phyloP scores from a whole-genome alignment of 106 monocot species.

The Phalaenopsis equestris region DNA sequence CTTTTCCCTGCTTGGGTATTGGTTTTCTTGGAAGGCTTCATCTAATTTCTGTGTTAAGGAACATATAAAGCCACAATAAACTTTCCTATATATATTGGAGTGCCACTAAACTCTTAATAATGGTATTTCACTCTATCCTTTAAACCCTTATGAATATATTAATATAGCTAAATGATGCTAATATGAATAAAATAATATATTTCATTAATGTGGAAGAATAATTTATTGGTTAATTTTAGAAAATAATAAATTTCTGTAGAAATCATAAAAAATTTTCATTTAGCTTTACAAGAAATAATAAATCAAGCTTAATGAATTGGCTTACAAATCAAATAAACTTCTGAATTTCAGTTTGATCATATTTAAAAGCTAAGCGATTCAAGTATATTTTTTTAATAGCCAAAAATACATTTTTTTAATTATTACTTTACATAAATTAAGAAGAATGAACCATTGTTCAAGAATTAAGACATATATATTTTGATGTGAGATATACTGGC shows the following conservation, averaged over 20 bases:
- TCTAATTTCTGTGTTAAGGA: slow-evolving; percentile 14
- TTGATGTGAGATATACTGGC: neutral
- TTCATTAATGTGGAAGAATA: neutral
- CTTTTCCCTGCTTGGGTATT: slow-evolving; percentile 13
- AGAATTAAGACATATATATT: neutral
- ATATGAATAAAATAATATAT: neutral
- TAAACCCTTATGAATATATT: neutral
- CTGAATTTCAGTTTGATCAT: neutral
- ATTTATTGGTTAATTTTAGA: neutral
- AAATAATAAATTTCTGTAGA: neutral
- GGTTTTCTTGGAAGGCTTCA: slow-evolving; percentile 22
- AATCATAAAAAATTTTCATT: neutral
- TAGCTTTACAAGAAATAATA: neutral
- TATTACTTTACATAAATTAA: neutral
- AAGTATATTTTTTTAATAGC: neutral
- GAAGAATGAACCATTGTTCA: neutral
- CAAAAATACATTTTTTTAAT: neutral
- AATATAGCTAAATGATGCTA: neutral
- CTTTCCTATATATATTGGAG: neutral
- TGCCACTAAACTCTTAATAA: neutral
- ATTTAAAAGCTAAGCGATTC: neutral
- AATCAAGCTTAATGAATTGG: too few relatives aligned
- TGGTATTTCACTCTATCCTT: neutral
- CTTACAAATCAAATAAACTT: neutral
- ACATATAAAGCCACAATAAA: neutral